Base-by-base conservation (phyloP, 169 alveolate species). In the Plasmodium vivax region DNA sequence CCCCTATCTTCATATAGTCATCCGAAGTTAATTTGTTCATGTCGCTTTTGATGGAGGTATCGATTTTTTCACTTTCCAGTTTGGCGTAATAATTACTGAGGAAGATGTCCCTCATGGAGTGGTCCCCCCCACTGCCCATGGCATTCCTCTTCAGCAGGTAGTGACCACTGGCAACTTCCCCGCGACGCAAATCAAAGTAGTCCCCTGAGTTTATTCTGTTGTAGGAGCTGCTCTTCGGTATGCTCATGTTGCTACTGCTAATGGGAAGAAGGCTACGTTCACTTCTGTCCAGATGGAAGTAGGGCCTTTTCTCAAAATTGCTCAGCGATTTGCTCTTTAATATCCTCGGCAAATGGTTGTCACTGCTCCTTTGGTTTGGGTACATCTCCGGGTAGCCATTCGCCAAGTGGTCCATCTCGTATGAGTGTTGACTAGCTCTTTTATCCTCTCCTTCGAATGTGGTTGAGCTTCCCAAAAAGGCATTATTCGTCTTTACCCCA, bases 1-100 rank as follows among this genome's bases (percentile, higher is more conserved):
- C 82, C 16, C 45, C 45, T 19, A 74, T 62, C 68, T 87, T 87
- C 19, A 75, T 54, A 75, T 51, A 79, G 30, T 75, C 85, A 27
- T 87, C 93, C 47, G 62, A 71, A 1, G 34, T 14, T 75, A 87
- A 87, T 34, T 62, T 87, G 45, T 51, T 54, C 14, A 47, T 16
- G 4, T 77, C 71, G 30, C 71, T 79, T 41, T 47, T 77, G 19
- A 51, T 75, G 43, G 19, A 87, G 12, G 80, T 32, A 30, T 41
- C 54, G 19, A 71, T 75, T 84, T 12, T 38, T 87, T 54, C 93
- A 27, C 81, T 87, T 87, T 77, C 71, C 71, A 54, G 36, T 75
- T 77, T 87, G 32, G 82, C 71, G 36, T 54, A 71, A 84, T 84
- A 71, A 16, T 41, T 82, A 82, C 68, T 83, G 34, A 83, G 36